Evolutionary conservation across 2,329 filamentous ascomycete genomes (phyloP), one percentile per base, ranked within the genome.

Genomic region (Xylaria polymorpha): DNA sequence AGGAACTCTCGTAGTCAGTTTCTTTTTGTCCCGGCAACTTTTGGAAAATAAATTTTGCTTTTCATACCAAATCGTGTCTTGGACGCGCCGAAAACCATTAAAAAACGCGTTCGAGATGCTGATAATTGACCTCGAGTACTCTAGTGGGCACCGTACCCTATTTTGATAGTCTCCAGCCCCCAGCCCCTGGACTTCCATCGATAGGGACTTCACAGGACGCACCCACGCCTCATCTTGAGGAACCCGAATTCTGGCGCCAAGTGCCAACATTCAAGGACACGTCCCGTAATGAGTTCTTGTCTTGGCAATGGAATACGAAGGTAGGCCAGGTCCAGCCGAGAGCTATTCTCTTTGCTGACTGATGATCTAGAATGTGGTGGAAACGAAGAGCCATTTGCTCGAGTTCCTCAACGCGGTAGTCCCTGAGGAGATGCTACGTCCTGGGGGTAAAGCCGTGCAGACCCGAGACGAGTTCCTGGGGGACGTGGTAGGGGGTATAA

Each of bases 401-500:
- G 78, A 77, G 2, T 89, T 90, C 67, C 79, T 90, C 2, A 72
- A 80, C 2, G 78, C 80, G 20, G 82, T 85, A 3, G 76, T 90
- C 1, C 88, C 88, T 0, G 80, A 85, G 0, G 74, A 74, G 2
- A 78, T 90, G n/a, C 85, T 85, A 3, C 70, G 73, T n/a, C 77
- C 75, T 69, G 69, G 77, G 63, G 66, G 66, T 0, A 68, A 74
- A 32, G 68, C 63, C 5, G 80, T 83, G 72, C 82, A 82, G 67
- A 85, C 82, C 29, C 84, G 83, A 12, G 81, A 86, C 1, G 82
- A 86, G 22, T 87, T 90, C 65, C 83, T 89, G 57, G 73, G 79
- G 1, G 87, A 91, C 76, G 83, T 89, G 3, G 74, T 83, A 32
- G 79, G 80, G 18, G 89, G 87, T 12, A 83, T 90, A 62, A 81